A percentile compares a stretch with the other conserved stretches of the same genome.
Conservation (phyloP, 495 filamentous ascomycete species). For the Letharia columbiana region DNA sequence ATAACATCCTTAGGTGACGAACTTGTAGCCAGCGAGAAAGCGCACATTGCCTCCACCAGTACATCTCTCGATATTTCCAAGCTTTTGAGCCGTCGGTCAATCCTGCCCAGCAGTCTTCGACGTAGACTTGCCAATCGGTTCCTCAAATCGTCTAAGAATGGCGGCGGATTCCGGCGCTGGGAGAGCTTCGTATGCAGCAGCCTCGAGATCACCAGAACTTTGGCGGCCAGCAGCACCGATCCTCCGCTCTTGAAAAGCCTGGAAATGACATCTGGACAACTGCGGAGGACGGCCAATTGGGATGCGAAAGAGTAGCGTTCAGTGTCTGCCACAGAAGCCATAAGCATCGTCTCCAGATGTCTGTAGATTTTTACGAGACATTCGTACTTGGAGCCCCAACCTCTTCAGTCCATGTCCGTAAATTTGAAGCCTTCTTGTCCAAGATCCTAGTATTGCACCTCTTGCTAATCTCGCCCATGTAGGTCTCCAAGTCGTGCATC, state of each 20-base stretch:
- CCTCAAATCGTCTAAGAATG: conserved; percentile 52
- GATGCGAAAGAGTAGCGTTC: conserved; percentile 50
- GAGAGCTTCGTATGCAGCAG: conserved; percentile 59
- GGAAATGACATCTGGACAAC: conserved; percentile 45
- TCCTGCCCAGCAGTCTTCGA: conserved; percentile 51
- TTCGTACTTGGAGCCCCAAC: conserved; percentile 39
- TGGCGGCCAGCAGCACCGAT: conserved; percentile 60
- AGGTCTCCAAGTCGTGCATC: conserved; percentile 63
- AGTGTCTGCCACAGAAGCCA: conserved; percentile 33
- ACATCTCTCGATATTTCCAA: conserved; percentile 39
- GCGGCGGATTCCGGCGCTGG: conserved; percentile 40
- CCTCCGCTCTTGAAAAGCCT: conserved; percentile 50
- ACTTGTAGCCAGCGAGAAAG: conserved; percentile 75
- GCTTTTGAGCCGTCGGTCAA: conserved; percentile 59
- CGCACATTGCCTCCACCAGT: conserved; percentile 64
- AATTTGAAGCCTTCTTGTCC: conserved; percentile 56
- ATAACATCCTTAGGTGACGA: conserved; percentile 75
- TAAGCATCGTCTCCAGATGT: conserved; percentile 6
- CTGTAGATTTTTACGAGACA: not conserved
- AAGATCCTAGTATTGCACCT: conserved; percentile 68
- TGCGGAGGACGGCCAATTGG: conserved; percentile 55
- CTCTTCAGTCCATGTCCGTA: conserved; percentile 49
- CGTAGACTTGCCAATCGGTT: conserved; percentile 53
- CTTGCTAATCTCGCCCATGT: conserved; percentile 61
- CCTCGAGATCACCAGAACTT: conserved; percentile 70